phyloP scores from a whole-genome alignment of 805 yeast genomes.

The Metschnikowia colocasiae region DNA sequence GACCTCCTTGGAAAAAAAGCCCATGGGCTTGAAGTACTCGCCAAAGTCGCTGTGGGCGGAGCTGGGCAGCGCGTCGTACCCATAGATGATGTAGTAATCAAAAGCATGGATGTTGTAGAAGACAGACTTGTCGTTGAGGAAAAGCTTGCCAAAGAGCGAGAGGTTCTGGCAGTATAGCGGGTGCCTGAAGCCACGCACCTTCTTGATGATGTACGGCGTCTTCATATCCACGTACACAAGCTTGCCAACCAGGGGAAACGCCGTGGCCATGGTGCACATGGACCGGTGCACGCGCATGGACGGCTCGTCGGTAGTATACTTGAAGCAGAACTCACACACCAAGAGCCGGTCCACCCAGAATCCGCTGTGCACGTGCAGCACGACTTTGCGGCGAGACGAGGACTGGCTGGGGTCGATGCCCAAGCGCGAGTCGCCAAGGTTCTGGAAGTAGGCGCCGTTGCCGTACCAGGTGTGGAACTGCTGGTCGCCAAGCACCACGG shows the following conservation, averaged over 20 bases:
- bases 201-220: slow-evolving; percentile 48
- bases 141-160: slow-evolving; percentile 81
- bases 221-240: slow-evolving; percentile 60
- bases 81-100: slow-evolving; percentile 74
- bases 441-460: slow-evolving; percentile 66
- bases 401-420: slow-evolving; percentile 15
- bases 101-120: slow-evolving; percentile 75
- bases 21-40: slow-evolving; percentile 42
- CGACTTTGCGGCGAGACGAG: slow-evolving; percentile 7
- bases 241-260: slow-evolving; percentile 54
- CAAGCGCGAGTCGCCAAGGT: slow-evolving; percentile 28
- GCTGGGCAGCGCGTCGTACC: slow-evolving; percentile 26
- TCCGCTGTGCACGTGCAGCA: slow-evolving; percentile 13
- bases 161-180: slow-evolving; percentile 75
- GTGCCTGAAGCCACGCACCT: slow-evolving; percentile 63
- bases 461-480: slow-evolving; percentile 86
- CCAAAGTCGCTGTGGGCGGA: neutral
- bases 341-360: slow-evolving; percentile 60
- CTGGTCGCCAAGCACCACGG: slow-evolving; percentile 64
- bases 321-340: slow-evolving; percentile 83
- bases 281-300: slow-evolving; percentile 50
- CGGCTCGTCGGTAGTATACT: slow-evolving; percentile 53
- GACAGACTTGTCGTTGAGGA: slow-evolving; percentile 84
- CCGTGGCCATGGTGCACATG: slow-evolving; percentile 35
- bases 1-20: slow-evolving; percentile 87